Evolutionary conservation across 2,329 filamentous ascomycete genomes (phyloP), one percentile per base, ranked within the genome.

Genomic region (Phaeosphaeriaceae sp.): DNA sequence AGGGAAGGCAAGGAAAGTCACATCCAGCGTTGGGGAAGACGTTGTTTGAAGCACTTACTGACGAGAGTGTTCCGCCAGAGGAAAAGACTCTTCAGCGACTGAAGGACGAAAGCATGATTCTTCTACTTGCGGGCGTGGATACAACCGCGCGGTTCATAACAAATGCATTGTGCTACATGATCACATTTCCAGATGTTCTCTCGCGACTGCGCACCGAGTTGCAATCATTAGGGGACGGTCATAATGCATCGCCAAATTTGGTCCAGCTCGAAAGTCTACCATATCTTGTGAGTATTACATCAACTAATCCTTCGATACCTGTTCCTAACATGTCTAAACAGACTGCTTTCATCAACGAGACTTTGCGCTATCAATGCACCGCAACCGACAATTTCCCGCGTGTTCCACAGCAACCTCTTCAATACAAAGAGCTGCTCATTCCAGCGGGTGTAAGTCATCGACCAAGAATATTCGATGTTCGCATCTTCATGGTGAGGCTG

Each of bases 121-220:
- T 78, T 5, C 59, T 74, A 1, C 58, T 66, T 19, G 76, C 76
- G 4, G 76, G 76, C 0, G 57, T 68, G 2, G 73, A 76, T 25
- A 79, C 76, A 0, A 75, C 75, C 1, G 70, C 74, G 24, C 53
- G 62, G n/a, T 57, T 51, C 3, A 22, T 68, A 41, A 61, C 58
- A 9, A 50, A 51, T 41, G 53, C 54, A 3, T 47, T 53, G 17
- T 60, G 50, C 22, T 57, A 58, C 49, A 40, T 65, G 9, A 42
- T 57, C 11, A 49, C 36, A 1, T 61, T 60, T 47, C 57, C 53
- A 11, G 17, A 50, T 10, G 54, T 57, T 20, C 25, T 31, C 5
- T 5, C 6, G 11, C 5, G 25, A 31, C 11, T 31, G 25, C 5
- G 25, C 6, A 11, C 5, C 6, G 25, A 31, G 25, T 5, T 31